These are phyloP conservation scores for Volvox carteri DNA, from an alignment of 163 green algal species.

Conservation along the genomic window DNA sequence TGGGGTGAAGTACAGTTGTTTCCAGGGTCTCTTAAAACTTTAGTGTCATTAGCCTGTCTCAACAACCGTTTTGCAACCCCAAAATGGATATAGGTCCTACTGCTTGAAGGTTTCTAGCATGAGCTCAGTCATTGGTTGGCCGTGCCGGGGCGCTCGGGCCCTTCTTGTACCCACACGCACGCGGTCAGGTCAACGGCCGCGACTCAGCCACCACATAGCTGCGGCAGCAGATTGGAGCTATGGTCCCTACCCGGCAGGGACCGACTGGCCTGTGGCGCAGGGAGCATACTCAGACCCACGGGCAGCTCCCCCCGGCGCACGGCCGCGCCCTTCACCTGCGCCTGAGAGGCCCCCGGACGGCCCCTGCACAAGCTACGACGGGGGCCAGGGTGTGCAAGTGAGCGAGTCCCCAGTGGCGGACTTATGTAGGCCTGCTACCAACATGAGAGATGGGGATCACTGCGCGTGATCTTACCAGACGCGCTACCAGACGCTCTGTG, in stretches of 20 bases:
- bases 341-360: background rate
- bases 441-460: too few species aligned
- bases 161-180: background rate
- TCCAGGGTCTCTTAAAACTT: background rate
- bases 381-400: background rate
- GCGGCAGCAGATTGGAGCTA: conserved; percentile 27
- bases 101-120: background rate
- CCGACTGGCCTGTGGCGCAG: conserved; percentile 21
- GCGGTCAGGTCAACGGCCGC: background rate
- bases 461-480: too few species aligned
- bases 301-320: background rate
- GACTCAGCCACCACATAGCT: background rate
- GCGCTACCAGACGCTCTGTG: too few species aligned
- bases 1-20: too few species aligned
- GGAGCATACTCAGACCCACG: conserved; percentile 38
- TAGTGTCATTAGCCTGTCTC: background rate
- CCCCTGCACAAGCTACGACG: conserved; percentile 39
- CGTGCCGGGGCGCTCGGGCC: background rate
- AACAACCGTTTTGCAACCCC: background rate
- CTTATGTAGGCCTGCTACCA: too few species aligned
- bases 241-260: background rate
- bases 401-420: background rate
- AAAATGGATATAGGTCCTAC: background rate
- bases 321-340: background rate
- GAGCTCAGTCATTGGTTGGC: background rate